phyloP scores from a whole-genome alignment of 495 filamentous ascomycete species.

The Xylaria sp. region DNA sequence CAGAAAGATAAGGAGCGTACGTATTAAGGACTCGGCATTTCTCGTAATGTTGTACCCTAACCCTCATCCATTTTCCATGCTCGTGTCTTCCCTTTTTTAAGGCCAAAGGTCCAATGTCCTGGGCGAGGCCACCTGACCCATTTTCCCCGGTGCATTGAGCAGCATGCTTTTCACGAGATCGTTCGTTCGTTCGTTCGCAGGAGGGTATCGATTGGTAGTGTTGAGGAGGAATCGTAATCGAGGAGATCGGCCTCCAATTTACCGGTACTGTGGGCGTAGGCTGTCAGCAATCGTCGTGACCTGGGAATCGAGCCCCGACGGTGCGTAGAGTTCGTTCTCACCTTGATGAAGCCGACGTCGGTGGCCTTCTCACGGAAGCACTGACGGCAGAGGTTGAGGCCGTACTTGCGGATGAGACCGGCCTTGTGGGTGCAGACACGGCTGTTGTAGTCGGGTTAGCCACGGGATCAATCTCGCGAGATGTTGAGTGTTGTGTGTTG shows the following conservation, averaged over 20 bases:
- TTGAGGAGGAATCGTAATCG: constrained; percentile 24
- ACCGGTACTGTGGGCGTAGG: constrained; percentile 19
- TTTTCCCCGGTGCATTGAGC: constrained; percentile 4
- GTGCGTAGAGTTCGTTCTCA: too few relatives aligned
- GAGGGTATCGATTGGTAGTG: constrained; percentile 23
- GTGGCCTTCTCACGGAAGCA: constrained; percentile 97
- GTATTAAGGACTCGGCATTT: constrained; percentile 27
- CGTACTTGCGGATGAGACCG: constrained; percentile 98
- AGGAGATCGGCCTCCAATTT: constrained; percentile 5
- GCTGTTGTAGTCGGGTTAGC: constrained; percentile 55
- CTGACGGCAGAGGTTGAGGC: constrained; percentile 99
- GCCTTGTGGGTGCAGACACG: constrained; percentile 95
- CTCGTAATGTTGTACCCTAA: constrained; percentile 23
- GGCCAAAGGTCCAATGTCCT: constrained; percentile 11
- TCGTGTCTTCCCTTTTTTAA: not conserved
- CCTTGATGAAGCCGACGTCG: constrained; percentile 99
- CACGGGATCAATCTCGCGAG: constrained; percentile 3
- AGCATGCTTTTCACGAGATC: constrained; percentile 17
- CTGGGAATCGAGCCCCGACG: not conserved
- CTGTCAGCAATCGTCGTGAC: not conserved
- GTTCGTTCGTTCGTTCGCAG: too few relatives aligned
- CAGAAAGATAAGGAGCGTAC: not conserved
- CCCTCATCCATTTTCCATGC: constrained; percentile 22
- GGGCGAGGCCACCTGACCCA: constrained; percentile 8
- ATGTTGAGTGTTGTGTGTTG: too few relatives aligned